Evolutionary conservation across 2,329 filamentous ascomycete species (phyloP).

Genomic region (Exophiala xenobiotica): DNA sequence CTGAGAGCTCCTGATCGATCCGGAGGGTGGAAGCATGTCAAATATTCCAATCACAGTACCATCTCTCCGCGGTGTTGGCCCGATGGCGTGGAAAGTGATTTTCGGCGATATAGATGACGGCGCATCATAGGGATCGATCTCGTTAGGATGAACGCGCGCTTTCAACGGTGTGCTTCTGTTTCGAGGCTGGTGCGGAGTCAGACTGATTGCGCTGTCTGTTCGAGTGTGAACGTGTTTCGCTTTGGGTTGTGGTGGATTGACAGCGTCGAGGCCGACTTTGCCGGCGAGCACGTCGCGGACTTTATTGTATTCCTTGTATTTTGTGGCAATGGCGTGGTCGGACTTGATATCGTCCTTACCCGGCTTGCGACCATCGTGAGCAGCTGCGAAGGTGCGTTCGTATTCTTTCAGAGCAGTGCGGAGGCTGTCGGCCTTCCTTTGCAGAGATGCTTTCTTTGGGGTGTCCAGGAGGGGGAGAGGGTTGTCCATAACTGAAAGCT

Average conservation of each 20-base stretch:
- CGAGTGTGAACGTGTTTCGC: constrained; percentile 11
- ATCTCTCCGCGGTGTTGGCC: constrained; percentile 51
- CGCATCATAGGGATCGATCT: constrained; percentile 47
- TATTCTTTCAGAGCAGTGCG: constrained; percentile 49
- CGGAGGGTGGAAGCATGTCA: constrained; percentile 46
- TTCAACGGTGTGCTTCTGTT: constrained; percentile 39
- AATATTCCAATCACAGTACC: constrained; percentile 50
- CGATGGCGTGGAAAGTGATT: constrained; percentile 39
- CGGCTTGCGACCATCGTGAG: constrained; percentile 46
- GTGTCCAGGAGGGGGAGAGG: constrained; percentile 23
- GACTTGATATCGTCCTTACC: constrained; percentile 50
- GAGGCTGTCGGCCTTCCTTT: constrained; percentile 35
- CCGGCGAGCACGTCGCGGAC: constrained; percentile 37
- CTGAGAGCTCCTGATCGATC: constrained; percentile 35
- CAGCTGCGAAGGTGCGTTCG: constrained; percentile 46
- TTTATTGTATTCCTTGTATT: constrained; percentile 50
- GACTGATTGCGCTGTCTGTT: constrained; percentile 25
- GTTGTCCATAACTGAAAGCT: constrained; percentile 8
- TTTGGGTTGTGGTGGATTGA: constrained; percentile 34
- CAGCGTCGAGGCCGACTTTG: constrained; percentile 32
- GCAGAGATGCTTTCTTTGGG: constrained; percentile 22
- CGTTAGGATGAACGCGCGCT: constrained; percentile 36
- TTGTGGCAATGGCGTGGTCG: constrained; percentile 44
- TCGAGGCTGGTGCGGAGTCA: constrained; percentile 17
- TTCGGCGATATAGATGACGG: constrained; percentile 38